Conservation (phyloP, 805 yeast genomes). For the Candida sonorensis region DNA sequence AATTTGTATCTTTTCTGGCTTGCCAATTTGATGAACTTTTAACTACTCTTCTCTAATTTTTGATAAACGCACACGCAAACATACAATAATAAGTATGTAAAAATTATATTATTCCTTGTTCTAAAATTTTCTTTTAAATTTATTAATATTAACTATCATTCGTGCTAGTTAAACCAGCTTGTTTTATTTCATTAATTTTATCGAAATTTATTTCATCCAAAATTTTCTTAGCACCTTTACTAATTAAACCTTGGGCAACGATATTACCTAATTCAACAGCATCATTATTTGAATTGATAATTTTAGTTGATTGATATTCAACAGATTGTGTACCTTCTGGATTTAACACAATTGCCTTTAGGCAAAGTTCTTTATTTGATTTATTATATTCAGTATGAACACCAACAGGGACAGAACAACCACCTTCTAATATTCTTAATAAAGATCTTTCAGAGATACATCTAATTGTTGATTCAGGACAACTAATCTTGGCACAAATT, state of each 20-base stretch:
- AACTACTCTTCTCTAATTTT: too few species aligned
- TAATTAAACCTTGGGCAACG: conserved; percentile 61
- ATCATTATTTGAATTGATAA: conserved; percentile 41
- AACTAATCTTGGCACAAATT: conserved; percentile 59
- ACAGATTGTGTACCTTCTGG: conserved; percentile 76
- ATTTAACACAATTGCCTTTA: conserved; percentile 72
- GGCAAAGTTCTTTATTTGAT: conserved; percentile 34
- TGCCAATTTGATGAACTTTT: too few species aligned
- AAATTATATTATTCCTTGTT: too few species aligned
- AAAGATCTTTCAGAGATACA: conserved; percentile 86
- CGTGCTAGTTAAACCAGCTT: conserved; percentile 27
- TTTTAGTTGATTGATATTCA: conserved; percentile 40
- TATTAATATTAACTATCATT: too few species aligned
- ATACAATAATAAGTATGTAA: too few species aligned
- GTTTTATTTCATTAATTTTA: conserved; percentile 42
- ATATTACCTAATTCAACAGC: conserved; percentile 64
- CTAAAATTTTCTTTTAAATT: too few species aligned
- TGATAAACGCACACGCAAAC: too few species aligned
- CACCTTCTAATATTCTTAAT: conserved; percentile 89
- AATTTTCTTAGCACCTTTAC: conserved; percentile 76
- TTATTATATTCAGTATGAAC: conserved; percentile 53
- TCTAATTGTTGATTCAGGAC: conserved; percentile 58
- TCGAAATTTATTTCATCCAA: conserved; percentile 74
- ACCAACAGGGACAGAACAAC: conserved; percentile 97
- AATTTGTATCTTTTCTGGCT: too few species aligned